A percentile compares a stretch with the other conserved stretches of the same genome.
These are phyloP conservation scores for Pleurotus sapidus DNA, from an alignment of 768 basidiomycete genomes.

Conservation along the genomic window DNA sequence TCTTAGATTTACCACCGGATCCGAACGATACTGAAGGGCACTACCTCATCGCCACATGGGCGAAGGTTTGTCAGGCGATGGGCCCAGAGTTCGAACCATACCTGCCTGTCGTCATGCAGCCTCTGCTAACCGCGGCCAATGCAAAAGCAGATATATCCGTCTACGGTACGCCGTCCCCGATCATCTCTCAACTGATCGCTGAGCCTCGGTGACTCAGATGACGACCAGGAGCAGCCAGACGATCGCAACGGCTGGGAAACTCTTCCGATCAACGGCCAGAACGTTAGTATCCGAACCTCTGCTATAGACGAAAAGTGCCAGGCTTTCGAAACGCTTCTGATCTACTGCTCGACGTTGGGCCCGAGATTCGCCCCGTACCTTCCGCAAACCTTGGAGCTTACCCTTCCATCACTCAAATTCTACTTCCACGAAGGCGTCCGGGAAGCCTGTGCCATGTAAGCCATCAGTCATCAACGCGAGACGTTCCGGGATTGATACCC, in stretches of 20 bases:
- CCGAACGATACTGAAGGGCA: constrained; percentile 70
- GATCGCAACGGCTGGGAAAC: constrained; percentile 80
- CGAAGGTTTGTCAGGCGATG: constrained; percentile 84
- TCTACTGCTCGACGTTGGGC: constrained; percentile 70
- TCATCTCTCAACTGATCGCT: background rate
- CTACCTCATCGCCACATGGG: constrained; percentile 86
- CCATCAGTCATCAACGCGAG: constrained; percentile 6
- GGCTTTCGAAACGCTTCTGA: constrained; percentile 83
- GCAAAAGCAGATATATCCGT: constrained; percentile 79
- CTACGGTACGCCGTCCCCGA: constrained; percentile 44
- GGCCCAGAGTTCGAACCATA: constrained; percentile 86
- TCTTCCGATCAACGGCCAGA: constrained; percentile 72
- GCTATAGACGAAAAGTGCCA: constrained; percentile 86
- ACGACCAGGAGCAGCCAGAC: constrained; percentile 50
- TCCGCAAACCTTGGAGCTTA: constrained; percentile 65
- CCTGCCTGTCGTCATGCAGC: constrained; percentile 81
- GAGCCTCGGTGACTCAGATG: constrained; percentile 30
- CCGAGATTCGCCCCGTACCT: constrained; percentile 71
- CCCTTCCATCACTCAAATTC: constrained; percentile 68
- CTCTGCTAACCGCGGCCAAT: constrained; percentile 68
- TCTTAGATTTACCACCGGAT: constrained; percentile 61
- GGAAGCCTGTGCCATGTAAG: constrained; percentile 74
- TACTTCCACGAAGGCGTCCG: constrained; percentile 85
- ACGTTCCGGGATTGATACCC: background rate
- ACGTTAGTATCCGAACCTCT: constrained; percentile 74